Base-by-base conservation (phyloP, 805 yeast genomes). In the Wickerhamomyces queroliae region DNA sequence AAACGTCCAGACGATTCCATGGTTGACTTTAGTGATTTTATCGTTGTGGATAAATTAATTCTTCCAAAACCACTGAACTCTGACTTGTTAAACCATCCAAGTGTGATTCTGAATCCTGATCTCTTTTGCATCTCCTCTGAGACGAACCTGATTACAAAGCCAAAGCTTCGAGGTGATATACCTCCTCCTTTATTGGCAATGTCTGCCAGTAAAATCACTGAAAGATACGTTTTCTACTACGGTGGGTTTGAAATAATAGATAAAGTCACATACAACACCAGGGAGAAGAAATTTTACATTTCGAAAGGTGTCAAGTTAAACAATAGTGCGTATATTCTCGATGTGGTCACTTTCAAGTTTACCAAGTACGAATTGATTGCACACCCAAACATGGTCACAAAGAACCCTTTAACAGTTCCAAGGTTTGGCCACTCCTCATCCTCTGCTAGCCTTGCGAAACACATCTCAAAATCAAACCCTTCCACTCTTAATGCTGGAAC, bases 181-280 rank as follows among this genome's bases (percentile, higher is more conserved):
- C 88, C 89, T 0, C 72, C 74, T 4, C 70, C 80, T 3, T 50
- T 81, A 16, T 52, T 74, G 33, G 70, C 76, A 39, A 61, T 77
- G 55, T 50, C 67, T 6, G 67, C 74, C 15, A 64, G 76, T 8
- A 66, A 61, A 39, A 61, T 83, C 5, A 73, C 84, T 5, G 64
- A 69, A n/a, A 59, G 76, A 27, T 80, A 80, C 49, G 66, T 78
- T 13, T 69, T 82, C 46, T 70, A 72, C 42, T 81, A 75, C 52
- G 95, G 91, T n/a, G 95, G 93, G 0, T 74, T 81, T 53, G 74
- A 72, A 50, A 51, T 67, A 5, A 45, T 52, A 6, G 55, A 60
- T 7, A 43, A 45, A 10, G 42, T 53, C 3, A 53, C 47, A 33
- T 33, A 43, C 39, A 45, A 40, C 5, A 47, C 51, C 25, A 55